A percentile compares a stretch with the other conserved stretches of the same genome.
phyloP scores from a whole-genome alignment of 768 basidiomycete genomes.

The Pulveroboletus sp. region DNA sequence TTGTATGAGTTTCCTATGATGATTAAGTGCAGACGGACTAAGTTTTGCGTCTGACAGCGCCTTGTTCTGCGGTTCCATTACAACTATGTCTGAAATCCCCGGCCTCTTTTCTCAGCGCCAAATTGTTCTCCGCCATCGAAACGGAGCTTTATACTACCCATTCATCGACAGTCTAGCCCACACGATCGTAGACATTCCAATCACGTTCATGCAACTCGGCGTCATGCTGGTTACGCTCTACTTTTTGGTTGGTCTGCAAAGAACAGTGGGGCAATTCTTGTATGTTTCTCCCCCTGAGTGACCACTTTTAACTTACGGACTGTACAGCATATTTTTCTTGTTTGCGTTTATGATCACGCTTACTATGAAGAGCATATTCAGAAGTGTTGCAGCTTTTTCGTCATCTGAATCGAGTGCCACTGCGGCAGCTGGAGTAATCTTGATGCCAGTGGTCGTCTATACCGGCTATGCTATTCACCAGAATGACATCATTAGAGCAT shows the following conservation, averaged over 20 bases:
- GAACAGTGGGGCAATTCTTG: constrained; percentile 17
- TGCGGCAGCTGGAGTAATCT: constrained; percentile 29
- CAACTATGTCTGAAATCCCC: constrained; percentile 53
- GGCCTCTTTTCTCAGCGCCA: constrained; percentile 43
- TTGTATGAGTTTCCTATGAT: constrained; percentile 43
- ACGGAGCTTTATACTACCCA: constrained; percentile 47
- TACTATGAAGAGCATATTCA: constrained; percentile 75
- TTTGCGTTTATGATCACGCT: constrained; percentile 52
- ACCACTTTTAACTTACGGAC: constrained; percentile 34
- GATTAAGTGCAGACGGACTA: background rate
- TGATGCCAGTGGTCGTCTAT: constrained; percentile 40
- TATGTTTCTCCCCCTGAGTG: constrained; percentile 12
- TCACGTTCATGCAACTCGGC: constrained; percentile 26
- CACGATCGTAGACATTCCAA: constrained; percentile 45
- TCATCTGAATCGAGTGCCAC: constrained; percentile 49
- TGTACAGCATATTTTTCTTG: constrained; percentile 54
- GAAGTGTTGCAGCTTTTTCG: constrained; percentile 57
- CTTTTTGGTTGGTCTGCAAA: constrained; percentile 19
- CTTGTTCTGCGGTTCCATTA: constrained; percentile 49
- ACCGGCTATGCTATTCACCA: constrained; percentile 39
- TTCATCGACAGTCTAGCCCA: constrained; percentile 44
- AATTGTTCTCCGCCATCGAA: constrained; percentile 42
- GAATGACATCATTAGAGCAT: constrained; percentile 2
- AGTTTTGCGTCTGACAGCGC: constrained; percentile 32
- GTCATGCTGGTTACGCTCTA: constrained; percentile 15